Conservation (phyloP, 2,329 filamentous ascomycete species). For the Fusarium setosum region DNA sequence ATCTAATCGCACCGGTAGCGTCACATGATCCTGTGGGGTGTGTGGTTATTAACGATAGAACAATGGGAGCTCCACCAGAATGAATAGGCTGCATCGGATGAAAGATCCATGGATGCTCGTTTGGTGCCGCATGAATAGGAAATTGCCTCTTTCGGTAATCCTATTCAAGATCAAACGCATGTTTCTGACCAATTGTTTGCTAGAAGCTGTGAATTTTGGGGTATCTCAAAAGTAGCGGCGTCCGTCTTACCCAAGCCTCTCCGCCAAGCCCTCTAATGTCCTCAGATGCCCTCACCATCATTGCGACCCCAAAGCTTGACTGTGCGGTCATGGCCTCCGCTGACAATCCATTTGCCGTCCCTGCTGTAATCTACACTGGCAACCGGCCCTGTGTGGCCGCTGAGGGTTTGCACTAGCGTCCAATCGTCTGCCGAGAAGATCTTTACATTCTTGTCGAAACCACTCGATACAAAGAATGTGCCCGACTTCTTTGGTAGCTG, state of each 20-base stretch:
- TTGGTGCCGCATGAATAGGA: background rate
- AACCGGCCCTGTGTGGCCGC: slow-evolving; percentile 92
- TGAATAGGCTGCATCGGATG: slow-evolving; percentile 5
- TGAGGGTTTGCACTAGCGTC: slow-evolving; percentile 87
- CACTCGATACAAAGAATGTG: slow-evolving; percentile 90
- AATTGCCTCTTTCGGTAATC: background rate
- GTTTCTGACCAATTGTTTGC: background rate
- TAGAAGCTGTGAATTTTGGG: slow-evolving; percentile 30
- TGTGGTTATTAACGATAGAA: slow-evolving; percentile 21
- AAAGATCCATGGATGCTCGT: background rate
- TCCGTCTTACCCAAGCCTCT: slow-evolving; percentile 27
- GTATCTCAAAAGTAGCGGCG: slow-evolving; percentile 39
- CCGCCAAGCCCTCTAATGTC: background rate
- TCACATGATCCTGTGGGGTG: slow-evolving; percentile 36
- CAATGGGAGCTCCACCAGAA: slow-evolving; percentile 21
- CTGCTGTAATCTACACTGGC: slow-evolving; percentile 88
- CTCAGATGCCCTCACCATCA: slow-evolving; percentile 68
- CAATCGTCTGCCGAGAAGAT: slow-evolving; percentile 97
- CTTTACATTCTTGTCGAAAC: slow-evolving; percentile 96
- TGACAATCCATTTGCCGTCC: slow-evolving; percentile 93
- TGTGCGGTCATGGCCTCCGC: slow-evolving; percentile 92
- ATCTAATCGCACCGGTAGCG: slow-evolving; percentile 40
- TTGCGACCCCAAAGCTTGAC: slow-evolving; percentile 97
- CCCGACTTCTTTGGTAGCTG: slow-evolving; percentile 84
- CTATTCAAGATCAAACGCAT: background rate